phyloP scores from a whole-genome alignment of 2,329 filamentous ascomycete species.

The Arachnomyces sp. region DNA sequence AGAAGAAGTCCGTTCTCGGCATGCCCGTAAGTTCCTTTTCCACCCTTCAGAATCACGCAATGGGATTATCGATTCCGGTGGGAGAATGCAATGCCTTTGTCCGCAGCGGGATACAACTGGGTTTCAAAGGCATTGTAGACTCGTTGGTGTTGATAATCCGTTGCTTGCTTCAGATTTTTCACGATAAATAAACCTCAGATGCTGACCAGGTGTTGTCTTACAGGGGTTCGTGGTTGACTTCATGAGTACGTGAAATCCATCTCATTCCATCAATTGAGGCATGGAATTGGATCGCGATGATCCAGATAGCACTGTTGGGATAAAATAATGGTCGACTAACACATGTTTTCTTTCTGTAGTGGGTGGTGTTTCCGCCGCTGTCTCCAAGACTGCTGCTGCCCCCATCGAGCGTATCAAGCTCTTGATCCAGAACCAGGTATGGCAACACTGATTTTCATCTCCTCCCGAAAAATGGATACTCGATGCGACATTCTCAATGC shows the following conservation, averaged over 20 bases:
- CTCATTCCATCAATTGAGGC: conserved; percentile 4
- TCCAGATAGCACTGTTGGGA: no score
- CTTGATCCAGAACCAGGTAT: conserved; percentile 99
- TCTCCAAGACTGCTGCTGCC: conserved; percentile 99
- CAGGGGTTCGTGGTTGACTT: conserved; percentile 96
- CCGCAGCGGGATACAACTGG: conserved; percentile 4
- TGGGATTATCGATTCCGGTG: conserved; percentile 10
- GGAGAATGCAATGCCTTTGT: conserved; percentile 2
- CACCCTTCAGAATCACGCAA: conserved; percentile 10
- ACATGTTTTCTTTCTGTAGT: conserved; percentile 50
- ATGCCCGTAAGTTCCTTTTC: conserved; percentile 37
- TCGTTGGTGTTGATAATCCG: conserved; percentile 8
- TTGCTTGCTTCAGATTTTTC: conserved; percentile 6
- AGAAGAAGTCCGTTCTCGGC: conserved; percentile 49
- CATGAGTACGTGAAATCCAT: conserved; percentile 69
- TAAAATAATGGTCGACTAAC: conserved; percentile 32
- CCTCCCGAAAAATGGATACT: no score
- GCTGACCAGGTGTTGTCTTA: conserved; percentile 25
- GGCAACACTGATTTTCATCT: conserved; percentile 31
- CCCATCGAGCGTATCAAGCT: conserved; percentile 99
- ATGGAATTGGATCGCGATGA: not conserved
- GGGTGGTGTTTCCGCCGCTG: conserved; percentile 99
- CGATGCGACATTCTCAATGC: no score
- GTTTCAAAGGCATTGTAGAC: conserved; percentile 7
- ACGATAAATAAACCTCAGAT: conserved; percentile 1